Evolutionary conservation across 148 eudicot species (phyloP).

Genomic region (Chenopodium formosanum): DNA sequence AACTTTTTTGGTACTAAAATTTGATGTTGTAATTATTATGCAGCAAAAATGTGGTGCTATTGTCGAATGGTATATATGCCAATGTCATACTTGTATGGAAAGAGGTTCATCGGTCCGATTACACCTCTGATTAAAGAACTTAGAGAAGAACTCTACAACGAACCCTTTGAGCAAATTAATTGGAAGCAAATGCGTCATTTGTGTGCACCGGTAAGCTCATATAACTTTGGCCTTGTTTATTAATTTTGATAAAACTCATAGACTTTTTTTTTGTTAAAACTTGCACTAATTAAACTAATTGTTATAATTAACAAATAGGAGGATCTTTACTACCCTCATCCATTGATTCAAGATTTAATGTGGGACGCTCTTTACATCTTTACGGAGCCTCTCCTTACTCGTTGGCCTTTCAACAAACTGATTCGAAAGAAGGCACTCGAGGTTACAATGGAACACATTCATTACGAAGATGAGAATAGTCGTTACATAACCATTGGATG

Average conservation of each 20-base stretch:
- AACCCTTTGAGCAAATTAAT: conserved; percentile 31
- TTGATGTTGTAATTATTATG: neutral
- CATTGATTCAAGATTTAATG: conserved; percentile 22
- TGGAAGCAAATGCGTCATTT: conserved; percentile 39
- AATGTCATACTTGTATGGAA: conserved; percentile 18
- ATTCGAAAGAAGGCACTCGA: conserved; percentile 28
- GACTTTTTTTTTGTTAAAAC: too few species aligned
- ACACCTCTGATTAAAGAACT: conserved; percentile 34
- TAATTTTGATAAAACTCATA: too few species aligned
- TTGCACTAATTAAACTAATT: too few species aligned
- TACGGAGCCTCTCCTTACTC: conserved; percentile 28
- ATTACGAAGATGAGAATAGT: conserved; percentile 35
- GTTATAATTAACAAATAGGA: conserved; percentile 9
- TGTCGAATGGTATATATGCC: conserved; percentile 37
- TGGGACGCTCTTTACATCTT: conserved; percentile 31
- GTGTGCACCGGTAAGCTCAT: conserved; percentile 33
- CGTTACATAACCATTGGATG: conserved; percentile 29
- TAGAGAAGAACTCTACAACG: conserved; percentile 36
- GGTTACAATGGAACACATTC: conserved; percentile 29
- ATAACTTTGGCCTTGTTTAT: too few species aligned
- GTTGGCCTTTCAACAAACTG: conserved; percentile 31
- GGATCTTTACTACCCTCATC: conserved; percentile 30
- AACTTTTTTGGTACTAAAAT: neutral
- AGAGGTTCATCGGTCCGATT: conserved; percentile 42
- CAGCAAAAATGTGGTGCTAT: conserved; percentile 43